Base-by-base conservation (phyloP, 2,329 filamentous ascomycete genomes). In the Hawksworthiomyces lignivorus region DNA sequence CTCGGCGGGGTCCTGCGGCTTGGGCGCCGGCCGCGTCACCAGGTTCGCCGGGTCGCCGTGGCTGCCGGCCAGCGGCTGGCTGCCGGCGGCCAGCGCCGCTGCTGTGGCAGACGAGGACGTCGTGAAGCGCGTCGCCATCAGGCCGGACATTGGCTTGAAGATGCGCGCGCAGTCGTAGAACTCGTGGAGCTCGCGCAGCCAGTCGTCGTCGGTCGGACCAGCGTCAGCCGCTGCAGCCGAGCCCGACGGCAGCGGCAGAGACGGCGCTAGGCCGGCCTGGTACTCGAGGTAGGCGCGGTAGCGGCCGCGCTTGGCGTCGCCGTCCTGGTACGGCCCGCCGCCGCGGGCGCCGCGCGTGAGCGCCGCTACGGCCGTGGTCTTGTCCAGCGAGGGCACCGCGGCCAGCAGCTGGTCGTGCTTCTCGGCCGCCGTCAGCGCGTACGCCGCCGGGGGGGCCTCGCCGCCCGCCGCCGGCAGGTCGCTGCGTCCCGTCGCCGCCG, bases 61-160 rank as follows among this genome's bases (percentile, higher is more conserved):
- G 10, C 21, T 41, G 15, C 26, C 22, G 18, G 32, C 32, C 24
- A 22, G n/a, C 5, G 20, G 22, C 17, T 33, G 33, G 11, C 4
- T 32, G 12, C 20, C 28, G 28, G 15, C 7, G 8, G 15, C 9
- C 10, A 11, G 7, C 54, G 51, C 5, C 52, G 44, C 26, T 64
- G 66, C 1, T n/a, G 54, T 43, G 7, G 56, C 46, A 0, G 73
- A 68, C 8, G 77, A 76, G 1, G 80, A 76, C 2, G 84, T 82
- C 0, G 88, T 96, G 59, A 98, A 98, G 0, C 90, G 81, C 17
- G 85, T 87, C 14, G 90, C 92, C 87, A 98, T 97, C 48, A 87
- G 72, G 0, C 88, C 88, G 3, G 85, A 87, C 65, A 94, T 86
- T 1, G 92, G 92, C 58, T 86, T 90, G 68, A 97, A 98, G 17